Percentiles rank a stretch among this genome's conserved stretches.
These are phyloP conservation scores for Myxozyma lipomycoides DNA, from an alignment of 805 yeast species.

Conservation along the genomic window DNA sequence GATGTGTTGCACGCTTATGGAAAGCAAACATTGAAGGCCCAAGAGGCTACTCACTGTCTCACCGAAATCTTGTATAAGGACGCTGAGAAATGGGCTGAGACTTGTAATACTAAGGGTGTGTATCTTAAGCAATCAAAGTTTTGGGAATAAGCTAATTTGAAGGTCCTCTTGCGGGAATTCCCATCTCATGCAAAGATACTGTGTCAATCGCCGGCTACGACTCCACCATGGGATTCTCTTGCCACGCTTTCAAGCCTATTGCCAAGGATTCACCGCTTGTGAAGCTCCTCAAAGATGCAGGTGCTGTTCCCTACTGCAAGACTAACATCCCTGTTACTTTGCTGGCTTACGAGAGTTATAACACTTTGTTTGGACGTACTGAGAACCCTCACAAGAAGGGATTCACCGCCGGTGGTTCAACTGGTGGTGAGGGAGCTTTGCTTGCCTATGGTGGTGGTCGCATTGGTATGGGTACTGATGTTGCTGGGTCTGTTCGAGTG, in stretches of 20 bases:
- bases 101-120: slow-evolving; percentile 44
- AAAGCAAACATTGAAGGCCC: slow-evolving; percentile 60
- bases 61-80: slow-evolving; percentile 62
- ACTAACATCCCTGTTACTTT: slow-evolving; percentile 54
- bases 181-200: slow-evolving; percentile 61
- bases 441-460: slow-evolving; percentile 45
- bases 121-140: too few relatives aligned
- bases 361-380: slow-evolving; percentile 46
- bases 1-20: slow-evolving; percentile 60
- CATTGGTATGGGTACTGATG: slow-evolving; percentile 55
- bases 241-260: slow-evolving; percentile 42
- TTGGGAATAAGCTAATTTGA: neutral
- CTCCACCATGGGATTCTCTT: slow-evolving; percentile 51
- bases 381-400: slow-evolving; percentile 44
- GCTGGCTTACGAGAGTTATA: slow-evolving; percentile 41
- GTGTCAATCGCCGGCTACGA: slow-evolving; percentile 48
- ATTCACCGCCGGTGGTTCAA: slow-evolving; percentile 51
- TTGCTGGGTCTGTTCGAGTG: slow-evolving; percentile 54
- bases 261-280: slow-evolving; percentile 42
- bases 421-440: slow-evolving; percentile 56
- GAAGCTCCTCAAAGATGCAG: slow-evolving; percentile 46
- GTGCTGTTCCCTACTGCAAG: slow-evolving; percentile 51
- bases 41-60: slow-evolving; percentile 53
- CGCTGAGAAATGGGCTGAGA: slow-evolving; percentile 59
- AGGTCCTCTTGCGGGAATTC: slow-evolving; percentile 62